A percentile compares a stretch with the other conserved stretches of the same genome.
Conservation (phyloP, 805 yeast species). For the Metschnikowia aberdeeniae region DNA sequence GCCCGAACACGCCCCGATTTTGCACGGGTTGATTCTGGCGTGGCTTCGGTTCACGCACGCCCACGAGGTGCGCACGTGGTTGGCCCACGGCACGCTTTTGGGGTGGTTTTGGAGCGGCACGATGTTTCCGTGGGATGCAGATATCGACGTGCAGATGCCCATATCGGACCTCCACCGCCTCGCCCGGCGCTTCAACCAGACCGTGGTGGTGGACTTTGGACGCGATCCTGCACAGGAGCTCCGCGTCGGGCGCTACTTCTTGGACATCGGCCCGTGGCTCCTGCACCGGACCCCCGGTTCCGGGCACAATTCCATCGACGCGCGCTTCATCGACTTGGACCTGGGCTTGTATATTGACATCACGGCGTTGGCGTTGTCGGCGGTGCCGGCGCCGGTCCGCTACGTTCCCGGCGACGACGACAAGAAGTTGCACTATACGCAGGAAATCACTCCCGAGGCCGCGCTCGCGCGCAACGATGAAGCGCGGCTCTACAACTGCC, state of each 20-base stretch:
- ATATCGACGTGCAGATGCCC: slow-evolving; percentile 28
- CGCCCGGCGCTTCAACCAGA: slow-evolving; percentile 20
- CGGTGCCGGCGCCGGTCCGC: slow-evolving; percentile 3
- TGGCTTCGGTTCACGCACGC: slow-evolving; percentile 26
- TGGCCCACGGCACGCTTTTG: slow-evolving; percentile 26
- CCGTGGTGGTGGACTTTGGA: slow-evolving; percentile 22
- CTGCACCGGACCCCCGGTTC: slow-evolving; percentile 49
- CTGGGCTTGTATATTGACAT: slow-evolving; percentile 71
- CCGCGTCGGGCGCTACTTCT: slow-evolving; percentile 44
- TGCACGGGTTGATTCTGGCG: slow-evolving; percentile 22
- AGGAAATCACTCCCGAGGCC: not conserved
- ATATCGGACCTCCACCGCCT: slow-evolving; percentile 22
- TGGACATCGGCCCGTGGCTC: slow-evolving; percentile 43
- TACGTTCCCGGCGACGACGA: slow-evolving; percentile 1
- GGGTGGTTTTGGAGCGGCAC: slow-evolving; percentile 30
- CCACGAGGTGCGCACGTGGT: slow-evolving; percentile 24
- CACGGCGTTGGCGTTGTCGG: slow-evolving; percentile 50
- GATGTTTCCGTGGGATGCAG: slow-evolving; percentile 28
- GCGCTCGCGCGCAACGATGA: slow-evolving; percentile 18
- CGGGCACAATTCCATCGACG: slow-evolving; percentile 54
- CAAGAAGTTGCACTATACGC: not conserved
- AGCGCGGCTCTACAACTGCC: slow-evolving; percentile 33
- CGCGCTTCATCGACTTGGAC: slow-evolving; percentile 69
- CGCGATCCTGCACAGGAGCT: slow-evolving; percentile 43
- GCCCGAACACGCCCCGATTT: slow-evolving; percentile 15